These are phyloP conservation scores for Elsinoe batatas DNA, from an alignment of 2,329 filamentous ascomycete genomes.

Conservation along the genomic window DNA sequence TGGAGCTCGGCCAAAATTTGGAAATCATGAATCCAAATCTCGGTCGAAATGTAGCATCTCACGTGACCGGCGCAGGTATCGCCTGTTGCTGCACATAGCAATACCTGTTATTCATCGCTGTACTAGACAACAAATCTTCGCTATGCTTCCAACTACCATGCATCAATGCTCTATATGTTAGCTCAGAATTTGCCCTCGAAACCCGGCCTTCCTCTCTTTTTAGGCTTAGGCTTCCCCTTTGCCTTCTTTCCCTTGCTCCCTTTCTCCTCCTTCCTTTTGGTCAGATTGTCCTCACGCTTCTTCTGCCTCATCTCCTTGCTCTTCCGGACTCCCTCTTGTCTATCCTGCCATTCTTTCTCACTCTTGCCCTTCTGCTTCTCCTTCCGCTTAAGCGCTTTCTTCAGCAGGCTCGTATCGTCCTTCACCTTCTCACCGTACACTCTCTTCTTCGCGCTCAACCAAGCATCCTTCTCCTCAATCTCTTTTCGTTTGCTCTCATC, in stretches of 20 bases:
- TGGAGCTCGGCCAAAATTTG: no score
- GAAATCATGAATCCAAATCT: no score
- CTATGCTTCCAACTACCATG: neutral
- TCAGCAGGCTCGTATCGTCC: slow-evolving; percentile 77
- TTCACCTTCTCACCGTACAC: slow-evolving; percentile 82
- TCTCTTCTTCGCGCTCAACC: slow-evolving; percentile 81
- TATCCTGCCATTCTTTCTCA: slow-evolving; percentile 64
- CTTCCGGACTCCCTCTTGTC: slow-evolving; percentile 36
- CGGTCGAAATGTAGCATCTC: no score
- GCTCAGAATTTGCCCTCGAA: slow-evolving; percentile 54
- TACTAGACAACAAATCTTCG: neutral
- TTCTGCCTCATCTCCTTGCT: slow-evolving; percentile 41
- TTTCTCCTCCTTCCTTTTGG: slow-evolving; percentile 64
- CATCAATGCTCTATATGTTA: neutral
- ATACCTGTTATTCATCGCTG: neutral
- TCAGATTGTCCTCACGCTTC: slow-evolving; percentile 46
- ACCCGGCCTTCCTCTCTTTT: slow-evolving; percentile 47
- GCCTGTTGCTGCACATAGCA: no score
- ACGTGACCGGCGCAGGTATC: no score
- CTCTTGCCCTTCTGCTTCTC: slow-evolving; percentile 85
- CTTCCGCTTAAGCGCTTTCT: slow-evolving; percentile 92
- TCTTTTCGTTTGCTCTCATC: slow-evolving; percentile 74
- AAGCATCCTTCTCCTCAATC: slow-evolving; percentile 85
- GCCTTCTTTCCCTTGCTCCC: slow-evolving; percentile 66
- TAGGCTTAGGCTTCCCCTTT: slow-evolving; percentile 45